Conservation (phyloP, 2,329 filamentous ascomycete species). For the Sordariomycetes sp. region DNA sequence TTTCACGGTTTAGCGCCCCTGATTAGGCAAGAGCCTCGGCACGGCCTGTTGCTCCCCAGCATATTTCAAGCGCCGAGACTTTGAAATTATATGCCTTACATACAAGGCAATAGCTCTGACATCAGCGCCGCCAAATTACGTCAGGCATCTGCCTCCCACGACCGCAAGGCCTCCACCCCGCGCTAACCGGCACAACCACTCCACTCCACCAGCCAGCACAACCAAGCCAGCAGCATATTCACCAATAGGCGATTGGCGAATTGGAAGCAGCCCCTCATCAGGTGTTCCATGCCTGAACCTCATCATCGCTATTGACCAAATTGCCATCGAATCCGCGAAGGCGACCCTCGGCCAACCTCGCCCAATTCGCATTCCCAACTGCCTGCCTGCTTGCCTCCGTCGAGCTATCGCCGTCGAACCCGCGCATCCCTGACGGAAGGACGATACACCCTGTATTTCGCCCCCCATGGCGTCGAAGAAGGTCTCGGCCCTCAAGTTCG, state of each 20-base stretch:
- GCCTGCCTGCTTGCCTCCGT: no score
- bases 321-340: neutral
- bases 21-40: neutral
- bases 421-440: neutral
- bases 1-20: neutral
- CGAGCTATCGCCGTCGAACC: neutral
- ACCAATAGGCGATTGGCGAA: neutral
- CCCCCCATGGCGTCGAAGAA: constrained; percentile 52
- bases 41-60: neutral
- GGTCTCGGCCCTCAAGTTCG: constrained; percentile 78
- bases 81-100: neutral
- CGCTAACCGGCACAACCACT: neutral
- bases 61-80: neutral
- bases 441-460: neutral
- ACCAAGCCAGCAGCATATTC: neutral
- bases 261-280: neutral
- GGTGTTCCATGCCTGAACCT: neutral
- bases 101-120: neutral
- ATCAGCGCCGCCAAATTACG: neutral
- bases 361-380: neutral
- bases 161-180: neutral
- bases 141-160: neutral
- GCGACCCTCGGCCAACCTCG: neutral
- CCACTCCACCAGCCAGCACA: neutral
- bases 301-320: neutral